Evolutionary conservation across 768 basidiomycete species (phyloP).

Genomic region (Agrocybe praecox): DNA sequence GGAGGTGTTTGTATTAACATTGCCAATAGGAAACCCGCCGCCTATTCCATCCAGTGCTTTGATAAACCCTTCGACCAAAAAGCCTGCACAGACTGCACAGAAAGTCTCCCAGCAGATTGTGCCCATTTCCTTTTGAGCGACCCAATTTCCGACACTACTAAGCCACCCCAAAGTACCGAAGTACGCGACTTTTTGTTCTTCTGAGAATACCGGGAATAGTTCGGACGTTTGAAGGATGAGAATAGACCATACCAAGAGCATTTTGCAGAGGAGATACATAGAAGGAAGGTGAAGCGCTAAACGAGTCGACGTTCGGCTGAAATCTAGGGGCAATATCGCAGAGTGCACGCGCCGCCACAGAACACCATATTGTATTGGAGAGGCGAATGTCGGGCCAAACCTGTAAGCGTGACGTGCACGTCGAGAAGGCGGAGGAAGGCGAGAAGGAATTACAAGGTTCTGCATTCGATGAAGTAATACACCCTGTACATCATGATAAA

Average conservation of each 20-base stretch:
- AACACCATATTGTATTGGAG: slow-evolving; percentile 16
- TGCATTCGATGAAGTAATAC: slow-evolving; percentile 76
- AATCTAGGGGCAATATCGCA: slow-evolving; percentile 62
- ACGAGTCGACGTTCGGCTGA: slow-evolving; percentile 61
- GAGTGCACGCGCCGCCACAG: slow-evolving; percentile 30
- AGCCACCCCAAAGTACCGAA: slow-evolving; percentile 21
- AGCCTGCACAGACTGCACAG: slow-evolving; percentile 62
- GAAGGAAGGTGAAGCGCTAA: slow-evolving; percentile 64
- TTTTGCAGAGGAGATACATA: slow-evolving; percentile 58
- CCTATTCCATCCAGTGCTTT: slow-evolving; percentile 68
- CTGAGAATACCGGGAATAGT: slow-evolving; percentile 20
- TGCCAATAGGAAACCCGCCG: slow-evolving; percentile 35
- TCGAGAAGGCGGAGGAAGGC: slow-evolving; percentile 31
- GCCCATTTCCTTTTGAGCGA: slow-evolving; percentile 50
- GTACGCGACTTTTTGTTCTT: slow-evolving; percentile 18
- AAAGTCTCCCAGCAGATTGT: slow-evolving; percentile 79
- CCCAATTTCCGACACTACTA: slow-evolving; percentile 45
- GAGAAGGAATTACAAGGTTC: slow-evolving; percentile 73
- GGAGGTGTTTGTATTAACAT: slow-evolving; percentile 48
- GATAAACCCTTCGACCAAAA: slow-evolving; percentile 67
- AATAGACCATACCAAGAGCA: slow-evolving; percentile 58
- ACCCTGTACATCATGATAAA: slow-evolving; percentile 40
- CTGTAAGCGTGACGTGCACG: slow-evolving; percentile 28
- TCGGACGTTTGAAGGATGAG: slow-evolving; percentile 59
- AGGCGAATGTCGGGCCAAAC: slow-evolving; percentile 18